Conservation (phyloP, 208 protist genomes). For the Naegleria fowleri region DNA sequence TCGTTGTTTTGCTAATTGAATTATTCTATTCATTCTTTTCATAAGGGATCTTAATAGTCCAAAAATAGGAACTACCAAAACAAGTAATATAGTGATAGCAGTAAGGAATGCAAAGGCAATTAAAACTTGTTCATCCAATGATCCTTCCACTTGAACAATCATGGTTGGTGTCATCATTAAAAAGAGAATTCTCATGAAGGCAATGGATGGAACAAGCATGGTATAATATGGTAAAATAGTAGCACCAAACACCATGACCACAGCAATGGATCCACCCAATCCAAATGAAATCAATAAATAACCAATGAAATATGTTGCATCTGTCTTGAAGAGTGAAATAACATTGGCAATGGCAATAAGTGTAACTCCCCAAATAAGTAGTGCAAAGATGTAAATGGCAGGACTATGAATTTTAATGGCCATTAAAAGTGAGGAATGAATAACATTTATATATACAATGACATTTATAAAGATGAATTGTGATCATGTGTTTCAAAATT, state of each 20-base stretch:
- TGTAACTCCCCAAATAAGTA: neutral
- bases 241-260: neutral
- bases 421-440: no score
- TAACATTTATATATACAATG: neutral
- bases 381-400: neutral
- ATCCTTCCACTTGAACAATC: neutral
- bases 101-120: neutral
- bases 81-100: neutral
- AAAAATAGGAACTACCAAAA: neutral
- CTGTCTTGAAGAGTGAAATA: neutral
- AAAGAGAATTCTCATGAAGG: neutral
- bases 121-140: neutral
- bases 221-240: neutral
- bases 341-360: neutral
- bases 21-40: neutral
- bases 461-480: no score
- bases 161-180: neutral
- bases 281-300: neutral
- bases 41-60: neutral
- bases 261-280: neutral
- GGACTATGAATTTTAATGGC: no score
- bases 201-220: neutral
- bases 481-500: no score
- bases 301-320: neutral
- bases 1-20: neutral